Evolutionary conservation across 768 basidiomycete genomes (phyloP), one percentile per base, ranked within the genome.

Genomic region (Mycena pura): DNA sequence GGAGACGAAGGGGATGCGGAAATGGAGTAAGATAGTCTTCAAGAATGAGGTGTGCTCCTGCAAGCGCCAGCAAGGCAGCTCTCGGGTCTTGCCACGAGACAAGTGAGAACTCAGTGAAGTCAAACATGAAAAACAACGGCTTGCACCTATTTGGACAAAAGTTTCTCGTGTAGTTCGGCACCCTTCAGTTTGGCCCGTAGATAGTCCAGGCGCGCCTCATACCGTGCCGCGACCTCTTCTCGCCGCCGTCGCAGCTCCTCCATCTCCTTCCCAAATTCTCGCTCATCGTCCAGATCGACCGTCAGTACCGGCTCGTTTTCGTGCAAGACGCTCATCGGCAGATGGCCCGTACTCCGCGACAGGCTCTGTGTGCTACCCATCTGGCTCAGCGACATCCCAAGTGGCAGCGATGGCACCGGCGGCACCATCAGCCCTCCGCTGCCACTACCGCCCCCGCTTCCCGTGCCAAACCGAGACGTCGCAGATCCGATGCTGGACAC

Each of bases 131-230:
- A 47, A 57, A 57, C 34, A 56, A 38, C 41, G 24, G 29, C 34
- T 46, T 34, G 15, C 9, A 19, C 56, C 56, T 57, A 66, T 48
- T 79, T 60, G 72, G 79, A 36, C 78, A 90, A 65, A 66, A 94
- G 74, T 72, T 92, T 91, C 78, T 94, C 93, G 63, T 90, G 90
- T 69, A 94, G 72, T 76, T 93, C 89, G 2, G 91, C 92, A 19
- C 90, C 89, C 75, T 92, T 93, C 70, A 94, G 71, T 75, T 90
- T 89, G 34, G 92, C 92, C 32, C 89, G 84, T 66, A 94, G 76
- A 70, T 91, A 94, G 63, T 92, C 91, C 69, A 94, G 72, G 45
- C 92, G 86, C 31, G 83, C 83, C 55, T 90, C 88, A 68, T 94
- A 94, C 65, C 91, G 83, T 64, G 76, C 78, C 31, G 81, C 82